Base-by-base conservation (phyloP, 2,329 filamentous ascomycete genomes). In the Aspergillus flavus region DNA sequence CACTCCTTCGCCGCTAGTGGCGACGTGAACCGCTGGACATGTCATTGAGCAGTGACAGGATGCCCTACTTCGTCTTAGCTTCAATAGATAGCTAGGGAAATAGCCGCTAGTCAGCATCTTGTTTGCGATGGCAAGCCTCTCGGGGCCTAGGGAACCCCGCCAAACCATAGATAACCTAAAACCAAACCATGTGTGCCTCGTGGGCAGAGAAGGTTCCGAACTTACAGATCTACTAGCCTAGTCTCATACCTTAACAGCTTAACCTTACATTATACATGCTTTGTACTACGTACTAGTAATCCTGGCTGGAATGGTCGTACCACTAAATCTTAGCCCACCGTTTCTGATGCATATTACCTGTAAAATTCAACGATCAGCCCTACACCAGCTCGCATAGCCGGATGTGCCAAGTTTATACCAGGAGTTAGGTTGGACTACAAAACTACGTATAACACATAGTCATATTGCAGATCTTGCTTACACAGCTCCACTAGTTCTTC, bases 31-130 rank as follows among this genome's bases (percentile, higher is more conserved):
- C 45, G 21, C 34, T 59, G 34, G 57, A 39, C 34, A 52, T 52
- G 48, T 19, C 48, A 45, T 26, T 46, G 28, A n/a, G 28, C 19
- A 52, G 30, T 34, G n/a, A 36, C 30, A 54, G 30, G 52, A 54
- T 36, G 52, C 52, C 50, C 52, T 34, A 23, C 52, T 55, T 55
- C 21, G 52, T 55, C 36, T 59, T 59, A 59, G 57, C 45, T 59
- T 50, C 34, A 55, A 28, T 52, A 26, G 16, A 59, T 57, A 30
- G 39, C 23, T 45, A 57, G 36, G 59, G 59, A 48, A 57, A 28
- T 28, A 57, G 59, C 59, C 59, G 55, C 59, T 61, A 61, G 59
- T 58, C 59, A 58, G 46, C 54, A 57, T 61, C 54, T 61, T 45
- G 54, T 30, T 61, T 48, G 39, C 23, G 52, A 50, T 46, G 28